These are phyloP conservation scores for Thelonectria olida DNA, from an alignment of 2,329 filamentous ascomycete genomes.

Conservation along the genomic window DNA sequence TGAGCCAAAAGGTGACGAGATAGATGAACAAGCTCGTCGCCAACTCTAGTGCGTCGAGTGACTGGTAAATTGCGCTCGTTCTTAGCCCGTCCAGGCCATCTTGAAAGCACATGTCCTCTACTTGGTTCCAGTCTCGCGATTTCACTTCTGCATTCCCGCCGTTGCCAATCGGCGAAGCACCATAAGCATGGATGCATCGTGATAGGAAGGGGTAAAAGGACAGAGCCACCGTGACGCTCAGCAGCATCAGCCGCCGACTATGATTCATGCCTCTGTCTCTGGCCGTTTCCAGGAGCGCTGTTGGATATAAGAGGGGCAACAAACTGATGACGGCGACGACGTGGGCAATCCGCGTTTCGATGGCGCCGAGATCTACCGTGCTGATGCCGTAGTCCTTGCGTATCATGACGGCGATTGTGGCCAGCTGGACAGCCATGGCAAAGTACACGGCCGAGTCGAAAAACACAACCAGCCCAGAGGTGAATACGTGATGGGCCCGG, in stretches of 20 bases:
- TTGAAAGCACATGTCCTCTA: conserved; percentile 26
- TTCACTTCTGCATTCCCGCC: conserved; percentile 18
- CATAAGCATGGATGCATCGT: conserved; percentile 34
- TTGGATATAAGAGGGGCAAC: conserved; percentile 34
- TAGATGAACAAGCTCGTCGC: background rate
- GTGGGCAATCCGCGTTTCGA: conserved; percentile 34
- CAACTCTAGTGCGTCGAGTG: background rate
- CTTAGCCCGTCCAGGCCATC: background rate
- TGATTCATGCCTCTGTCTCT: conserved; percentile 3
- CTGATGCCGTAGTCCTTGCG: conserved; percentile 38
- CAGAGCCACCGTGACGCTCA: conserved; percentile 19
- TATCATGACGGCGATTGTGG: conserved; percentile 30
- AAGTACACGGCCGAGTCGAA: conserved; percentile 36
- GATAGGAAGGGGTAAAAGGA: conserved; percentile 40
- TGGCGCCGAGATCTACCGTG: conserved; percentile 30
- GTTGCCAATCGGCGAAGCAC: conserved; percentile 20
- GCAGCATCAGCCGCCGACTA: conserved; percentile 19
- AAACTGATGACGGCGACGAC: conserved; percentile 33
- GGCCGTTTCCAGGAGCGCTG: conserved; percentile 20
- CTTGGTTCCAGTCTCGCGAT: background rate
- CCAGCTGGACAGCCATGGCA: conserved; percentile 31
- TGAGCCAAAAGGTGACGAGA: background rate
- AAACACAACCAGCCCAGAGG: conserved; percentile 19
- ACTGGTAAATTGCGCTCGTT: background rate
- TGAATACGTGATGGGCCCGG: background rate